Percentiles rank a stretch among this genome's conserved stretches.
Evolutionary conservation across 225 moss, liverwort and hornwort genomes (phyloP).

Genomic region (Polytrichum formosum): DNA sequence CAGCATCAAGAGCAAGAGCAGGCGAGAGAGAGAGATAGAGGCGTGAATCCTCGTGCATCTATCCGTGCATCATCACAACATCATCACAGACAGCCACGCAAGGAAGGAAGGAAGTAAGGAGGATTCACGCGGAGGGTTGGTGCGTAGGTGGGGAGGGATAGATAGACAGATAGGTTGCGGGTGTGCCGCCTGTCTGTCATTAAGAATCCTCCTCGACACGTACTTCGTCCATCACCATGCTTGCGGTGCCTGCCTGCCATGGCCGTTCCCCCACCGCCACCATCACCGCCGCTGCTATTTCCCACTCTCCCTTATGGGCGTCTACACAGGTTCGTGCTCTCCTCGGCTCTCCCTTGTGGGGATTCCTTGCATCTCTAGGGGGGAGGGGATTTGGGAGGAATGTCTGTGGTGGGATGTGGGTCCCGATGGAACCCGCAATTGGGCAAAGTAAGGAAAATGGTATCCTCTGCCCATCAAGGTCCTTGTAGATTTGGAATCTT

Average conservation of each 20-base stretch:
- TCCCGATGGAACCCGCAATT: not conserved
- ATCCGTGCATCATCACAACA: not conserved
- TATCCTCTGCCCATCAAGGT: not conserved
- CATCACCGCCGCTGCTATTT: slow-evolving; percentile 5
- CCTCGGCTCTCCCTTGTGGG: slow-evolving; percentile 5
- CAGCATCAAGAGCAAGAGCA: too few relatives aligned
- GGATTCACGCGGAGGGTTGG: too few relatives aligned
- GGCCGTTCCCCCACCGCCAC: slow-evolving; percentile 18
- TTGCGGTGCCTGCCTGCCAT: slow-evolving; percentile 43
- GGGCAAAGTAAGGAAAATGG: not conserved
- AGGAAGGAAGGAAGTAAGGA: too few relatives aligned
- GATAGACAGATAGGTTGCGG: not conserved
- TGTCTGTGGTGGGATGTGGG: not conserved
- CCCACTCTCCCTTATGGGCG: slow-evolving; percentile 8
- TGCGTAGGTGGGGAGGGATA: not conserved
- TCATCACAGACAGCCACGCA: not conserved
- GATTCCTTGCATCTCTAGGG: not conserved
- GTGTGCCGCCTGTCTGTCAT: too few relatives aligned
- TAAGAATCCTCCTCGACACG: not conserved
- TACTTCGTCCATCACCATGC: slow-evolving; percentile 22
- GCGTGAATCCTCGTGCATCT: not conserved
- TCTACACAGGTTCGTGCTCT: slow-evolving; percentile 18
- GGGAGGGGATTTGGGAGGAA: not conserved
- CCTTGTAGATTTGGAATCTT: not conserved
- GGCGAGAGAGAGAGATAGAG: too few relatives aligned